Base-by-base conservation (phyloP, 306 rosid genomes). In the Crotalaria pallida region DNA sequence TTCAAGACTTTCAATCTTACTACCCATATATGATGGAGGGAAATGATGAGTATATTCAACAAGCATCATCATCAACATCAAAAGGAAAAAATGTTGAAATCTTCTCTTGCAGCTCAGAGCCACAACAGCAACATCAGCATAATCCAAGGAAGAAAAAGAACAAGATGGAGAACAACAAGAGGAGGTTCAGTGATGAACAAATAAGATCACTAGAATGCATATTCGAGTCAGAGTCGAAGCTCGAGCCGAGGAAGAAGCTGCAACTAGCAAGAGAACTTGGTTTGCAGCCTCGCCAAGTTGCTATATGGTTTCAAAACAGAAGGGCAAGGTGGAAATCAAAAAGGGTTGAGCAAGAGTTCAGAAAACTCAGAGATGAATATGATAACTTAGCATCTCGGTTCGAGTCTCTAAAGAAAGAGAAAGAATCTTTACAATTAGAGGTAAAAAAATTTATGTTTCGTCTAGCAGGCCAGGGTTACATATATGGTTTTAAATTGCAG, bases 291-390 rank as follows among this genome's bases (percentile, higher is more conserved):
- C 85, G 95, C 50, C 99, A 94, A 71, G 93, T 94, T 24, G 91
- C 99, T 11, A 90, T 90, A 65, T 94, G 99, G 99, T 94, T 94
- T 73, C 99, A 94, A 76, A 94, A 94, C 69, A 84, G 84, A 79
- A 87, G 99, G 69, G 97, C 97, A n/a, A 87, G 99, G 75, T 87
- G 98, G 92, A 94, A 87, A 82, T 90, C 98, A 2, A 94, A 90
- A 40, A 83, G 86, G 75, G 79, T 88, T 3, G 96, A 94, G 79
- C 86, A 88, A 18, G 94, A 90, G 12, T 90, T 80, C 68, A 80
- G 74, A 48, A 79, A 66, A n/a, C 95, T 94, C 29, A 83, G 65
- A 73, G 93, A 82, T 65, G 85, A 82, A 16, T 90, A 85, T 79
- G 91, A 87, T 19, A 63, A 19, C 71, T 82, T 90, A 63, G 83